phyloP scores from a whole-genome alignment of 2,329 filamentous ascomycete species.

The Xylariaceae sp. region DNA sequence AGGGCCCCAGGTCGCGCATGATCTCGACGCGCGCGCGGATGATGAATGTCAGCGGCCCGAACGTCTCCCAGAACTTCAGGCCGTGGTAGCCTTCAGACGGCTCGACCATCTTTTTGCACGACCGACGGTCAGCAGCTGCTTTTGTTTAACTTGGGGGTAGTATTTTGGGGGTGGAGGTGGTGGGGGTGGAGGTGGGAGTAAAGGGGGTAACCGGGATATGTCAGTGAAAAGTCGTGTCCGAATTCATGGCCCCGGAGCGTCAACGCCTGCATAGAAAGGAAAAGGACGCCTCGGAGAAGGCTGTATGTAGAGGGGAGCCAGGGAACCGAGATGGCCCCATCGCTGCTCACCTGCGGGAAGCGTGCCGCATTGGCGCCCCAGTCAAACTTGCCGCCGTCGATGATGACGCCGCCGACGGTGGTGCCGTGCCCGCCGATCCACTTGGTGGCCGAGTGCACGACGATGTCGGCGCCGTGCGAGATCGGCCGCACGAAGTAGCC shows the following conservation, averaged over 20 bases:
- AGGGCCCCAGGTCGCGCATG: conserved; percentile 75
- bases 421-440: conserved; percentile 97
- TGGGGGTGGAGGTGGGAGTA: too few relatives aligned
- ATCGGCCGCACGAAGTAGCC: conserved; percentile 84
- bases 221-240: too few relatives aligned
- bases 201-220: too few relatives aligned
- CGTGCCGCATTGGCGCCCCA: conserved; percentile 78
- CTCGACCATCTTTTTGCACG: conserved; percentile 83
- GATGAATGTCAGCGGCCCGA: conserved; percentile 73
- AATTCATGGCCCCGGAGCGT: too few relatives aligned
- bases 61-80: conserved; percentile 89
- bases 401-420: conserved; percentile 76
- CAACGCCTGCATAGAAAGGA: too few relatives aligned
- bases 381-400: conserved; percentile 88
- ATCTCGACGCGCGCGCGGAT: conserved; percentile 85
- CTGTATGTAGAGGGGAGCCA: neutral
- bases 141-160: too few relatives aligned
- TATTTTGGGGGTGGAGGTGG: too few relatives aligned
- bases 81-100: conserved; percentile 86
- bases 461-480: conserved; percentile 84
- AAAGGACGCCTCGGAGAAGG: too few relatives aligned
- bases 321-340: neutral
- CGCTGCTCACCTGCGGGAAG: too few relatives aligned
- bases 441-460: conserved; percentile 91
- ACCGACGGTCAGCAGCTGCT: too few relatives aligned